Evolutionary conservation across 2,329 filamentous ascomycete species (phyloP).

Genomic region (Botryosphaeria dothidea): DNA sequence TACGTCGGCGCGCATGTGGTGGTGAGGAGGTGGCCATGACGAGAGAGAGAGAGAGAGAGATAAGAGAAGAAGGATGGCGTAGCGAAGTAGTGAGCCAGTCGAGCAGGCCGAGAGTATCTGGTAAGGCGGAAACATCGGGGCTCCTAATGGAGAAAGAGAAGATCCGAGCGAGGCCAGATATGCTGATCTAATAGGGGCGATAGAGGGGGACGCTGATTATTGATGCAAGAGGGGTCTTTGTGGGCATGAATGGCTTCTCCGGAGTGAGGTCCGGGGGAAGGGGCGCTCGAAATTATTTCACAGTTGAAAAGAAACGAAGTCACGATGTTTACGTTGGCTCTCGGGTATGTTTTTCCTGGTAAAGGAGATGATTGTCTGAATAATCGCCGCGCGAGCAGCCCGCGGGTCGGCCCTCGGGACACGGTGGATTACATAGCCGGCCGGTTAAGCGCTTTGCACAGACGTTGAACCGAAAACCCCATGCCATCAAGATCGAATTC

Average conservation of each 20-base stretch:
- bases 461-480: background rate
- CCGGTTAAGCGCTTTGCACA: background rate
- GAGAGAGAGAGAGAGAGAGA: conserved; percentile 22
- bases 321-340: background rate
- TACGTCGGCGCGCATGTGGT: conserved; percentile 34
- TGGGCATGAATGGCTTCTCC: background rate
- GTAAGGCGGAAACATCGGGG: no score
- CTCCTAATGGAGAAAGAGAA: no score
- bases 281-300: no score
- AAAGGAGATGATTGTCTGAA: background rate
- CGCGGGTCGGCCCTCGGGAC: background rate
- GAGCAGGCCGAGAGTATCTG: no score
- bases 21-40: conserved; percentile 25
- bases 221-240: background rate
- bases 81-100: no score
- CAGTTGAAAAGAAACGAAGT: background rate
- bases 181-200: no score
- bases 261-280: no score
- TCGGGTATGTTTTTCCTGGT: background rate
- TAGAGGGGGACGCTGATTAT: background rate
- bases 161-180: no score
- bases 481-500: background rate
- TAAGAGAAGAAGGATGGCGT: no score
- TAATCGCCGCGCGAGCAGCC: background rate
- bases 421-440: background rate